Percentiles rank a stretch among this genome's conserved stretches.
Evolutionary conservation across 306 rosid genomes (phyloP).

Genomic region (Gynostemma pentaphyllum): DNA sequence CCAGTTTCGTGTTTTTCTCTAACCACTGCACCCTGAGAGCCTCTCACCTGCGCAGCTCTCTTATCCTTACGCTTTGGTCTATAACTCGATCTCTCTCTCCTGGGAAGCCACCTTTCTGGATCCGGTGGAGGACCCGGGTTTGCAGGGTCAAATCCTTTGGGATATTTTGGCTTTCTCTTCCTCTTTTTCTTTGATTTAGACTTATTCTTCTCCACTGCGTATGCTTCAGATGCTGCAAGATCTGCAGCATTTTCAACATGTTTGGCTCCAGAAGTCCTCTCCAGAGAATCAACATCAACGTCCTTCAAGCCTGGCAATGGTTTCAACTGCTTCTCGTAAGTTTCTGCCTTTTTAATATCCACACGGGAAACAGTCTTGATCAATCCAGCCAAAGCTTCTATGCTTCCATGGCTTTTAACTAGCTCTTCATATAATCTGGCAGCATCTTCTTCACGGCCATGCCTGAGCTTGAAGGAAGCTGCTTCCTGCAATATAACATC

Average conservation of each 20-base stretch:
- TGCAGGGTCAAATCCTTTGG: constrained; percentile 89
- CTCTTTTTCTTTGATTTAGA: constrained; percentile 81
- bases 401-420: constrained; percentile 69
- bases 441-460: constrained; percentile 79
- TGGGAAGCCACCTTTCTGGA: constrained; percentile 99
- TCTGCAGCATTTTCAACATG: constrained; percentile 43
- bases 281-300: constrained; percentile 76
- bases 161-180: constrained; percentile 96
- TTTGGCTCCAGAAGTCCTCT: constrained; percentile 76
- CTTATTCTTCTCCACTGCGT: constrained; percentile 67
- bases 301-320: constrained; percentile 70
- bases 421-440: constrained; percentile 72
- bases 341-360: constrained; percentile 81
- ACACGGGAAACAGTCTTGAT: constrained; percentile 67
- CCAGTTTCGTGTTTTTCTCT: constrained; percentile 72
- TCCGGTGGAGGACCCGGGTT: constrained; percentile 98
- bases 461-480: constrained; percentile 79
- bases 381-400: constrained; percentile 81
- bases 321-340: constrained; percentile 72
- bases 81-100: constrained; percentile 82
- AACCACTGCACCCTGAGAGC: constrained; percentile 81
- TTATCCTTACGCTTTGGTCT: constrained; percentile 97
- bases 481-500: constrained; percentile 73
- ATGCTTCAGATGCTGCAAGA: constrained; percentile 34
- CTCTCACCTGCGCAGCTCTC: constrained; percentile 97